These are phyloP conservation scores for Aspergillus affinis DNA, from an alignment of 495 filamentous ascomycete species.

Conservation along the genomic window DNA sequence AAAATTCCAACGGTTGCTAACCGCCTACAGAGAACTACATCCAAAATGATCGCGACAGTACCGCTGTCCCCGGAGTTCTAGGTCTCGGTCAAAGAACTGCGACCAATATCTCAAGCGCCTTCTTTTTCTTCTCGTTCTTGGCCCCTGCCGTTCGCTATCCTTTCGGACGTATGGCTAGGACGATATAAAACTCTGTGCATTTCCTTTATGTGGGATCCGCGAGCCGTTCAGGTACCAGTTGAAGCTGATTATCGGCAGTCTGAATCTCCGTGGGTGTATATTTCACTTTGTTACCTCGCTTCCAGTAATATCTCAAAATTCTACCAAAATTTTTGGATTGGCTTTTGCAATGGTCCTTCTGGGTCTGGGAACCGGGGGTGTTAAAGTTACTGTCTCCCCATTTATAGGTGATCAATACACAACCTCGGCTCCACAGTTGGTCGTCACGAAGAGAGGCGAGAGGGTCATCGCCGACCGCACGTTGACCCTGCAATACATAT, in stretches of 20 bases:
- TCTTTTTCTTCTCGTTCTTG: constrained; percentile 2
- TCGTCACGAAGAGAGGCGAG: neutral
- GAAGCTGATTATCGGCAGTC: neutral
- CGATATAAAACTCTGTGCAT: neutral
- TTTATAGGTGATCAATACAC: constrained; percentile 7
- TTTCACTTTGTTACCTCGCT: constrained; percentile 1
- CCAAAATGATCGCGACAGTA: neutral
- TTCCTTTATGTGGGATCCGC: neutral
- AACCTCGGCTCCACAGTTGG: neutral
- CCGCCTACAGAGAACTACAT: constrained; percentile 3
- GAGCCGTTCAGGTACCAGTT: neutral
- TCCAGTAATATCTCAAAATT: neutral
- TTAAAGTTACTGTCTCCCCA: neutral
- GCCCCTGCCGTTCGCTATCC: constrained; percentile 1
- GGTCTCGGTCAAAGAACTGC: neutral
- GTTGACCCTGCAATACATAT: constrained; percentile 3
- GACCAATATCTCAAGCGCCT: constrained; percentile 2
- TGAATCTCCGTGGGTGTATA: neutral
- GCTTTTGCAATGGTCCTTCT: neutral
- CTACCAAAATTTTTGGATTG: neutral
- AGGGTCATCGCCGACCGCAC: neutral
- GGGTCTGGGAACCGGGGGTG: constrained; percentile 1
- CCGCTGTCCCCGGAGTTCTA: constrained; percentile 1
- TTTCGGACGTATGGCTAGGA: constrained; percentile 5
- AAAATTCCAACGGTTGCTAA: neutral